phyloP scores from a whole-genome alignment of 108 stramenopile species.

The Bacterosira constricta region DNA sequence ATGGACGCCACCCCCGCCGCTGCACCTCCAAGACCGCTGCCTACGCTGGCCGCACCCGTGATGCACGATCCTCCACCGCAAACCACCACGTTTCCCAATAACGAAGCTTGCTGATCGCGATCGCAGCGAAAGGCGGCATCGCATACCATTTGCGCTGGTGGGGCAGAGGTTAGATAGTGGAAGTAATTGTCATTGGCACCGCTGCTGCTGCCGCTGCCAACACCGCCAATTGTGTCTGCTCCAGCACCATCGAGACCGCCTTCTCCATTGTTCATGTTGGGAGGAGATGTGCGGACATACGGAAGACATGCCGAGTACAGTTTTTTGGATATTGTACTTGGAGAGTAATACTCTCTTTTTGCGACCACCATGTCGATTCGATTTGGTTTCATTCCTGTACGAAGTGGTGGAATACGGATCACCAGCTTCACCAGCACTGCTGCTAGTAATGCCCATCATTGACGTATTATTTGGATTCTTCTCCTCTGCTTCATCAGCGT shows the following conservation, averaged over 20 bases:
- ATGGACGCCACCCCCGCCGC: slow-evolving; percentile 48
- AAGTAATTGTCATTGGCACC: slow-evolving; percentile 17
- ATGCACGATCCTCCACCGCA: slow-evolving; percentile 87
- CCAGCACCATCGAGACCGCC: not conserved
- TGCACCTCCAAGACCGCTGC: not conserved
- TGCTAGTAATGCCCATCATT: not conserved
- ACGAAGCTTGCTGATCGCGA: slow-evolving; percentile 84
- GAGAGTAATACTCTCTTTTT: slow-evolving; percentile 18
- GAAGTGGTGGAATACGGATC: slow-evolving; percentile 45
- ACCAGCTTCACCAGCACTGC: slow-evolving; percentile 1
- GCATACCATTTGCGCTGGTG: slow-evolving; percentile 84
- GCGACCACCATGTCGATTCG: slow-evolving; percentile 13
- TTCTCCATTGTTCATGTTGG: slow-evolving; percentile 9
- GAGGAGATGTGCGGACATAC: slow-evolving; percentile 33
- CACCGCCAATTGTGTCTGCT: not conserved
- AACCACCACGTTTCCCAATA: slow-evolving; percentile 84
- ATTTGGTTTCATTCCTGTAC: slow-evolving; percentile 42
- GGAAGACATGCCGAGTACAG: slow-evolving; percentile 44
- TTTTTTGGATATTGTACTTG: slow-evolving; percentile 32
- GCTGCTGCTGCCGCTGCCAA: not conserved
- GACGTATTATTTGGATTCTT: slow-evolving; percentile 21
- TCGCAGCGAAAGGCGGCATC: slow-evolving; percentile 88
- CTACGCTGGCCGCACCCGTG: slow-evolving; percentile 24
- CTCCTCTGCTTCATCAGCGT: slow-evolving; percentile 11
- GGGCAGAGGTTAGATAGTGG: slow-evolving; percentile 58